Evolutionary conservation across 2,329 filamentous ascomycete genomes (phyloP), one percentile per base, ranked within the genome.

Genomic region (Endocalyx cinctus): DNA sequence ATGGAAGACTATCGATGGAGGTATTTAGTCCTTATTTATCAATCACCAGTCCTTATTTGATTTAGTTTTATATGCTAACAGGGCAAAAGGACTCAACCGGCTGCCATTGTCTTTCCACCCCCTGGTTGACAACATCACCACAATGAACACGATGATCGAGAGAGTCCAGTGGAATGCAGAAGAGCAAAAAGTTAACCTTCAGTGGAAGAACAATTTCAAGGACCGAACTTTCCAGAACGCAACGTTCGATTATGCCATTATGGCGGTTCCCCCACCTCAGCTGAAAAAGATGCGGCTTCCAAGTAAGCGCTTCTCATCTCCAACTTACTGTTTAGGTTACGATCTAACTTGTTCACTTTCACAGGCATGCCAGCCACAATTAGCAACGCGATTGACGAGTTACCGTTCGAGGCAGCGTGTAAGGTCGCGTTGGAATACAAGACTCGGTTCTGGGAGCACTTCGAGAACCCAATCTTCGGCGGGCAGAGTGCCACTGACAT

Each of bases 381-480:
- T 33, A 51, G 47, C 34, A 63, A 67, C 40, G 70, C 70, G 10
- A 73, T 75, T 48, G 43, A 50, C n/a, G 60, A 63, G 19, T 43
- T 74, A 31, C 54, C 55, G 12, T 74, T 74, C 55, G 48, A 39
- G 2, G 47, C 55, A 0, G 64, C 68, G 27, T 77, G 72, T 63
- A 75, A 75, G 52, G 70, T 86, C 0, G 75, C 80, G 0, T 69
- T 86, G 3, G 79, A 82, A 54, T 87, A 82, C 62, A 64, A 72
- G 37, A 77, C 80, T 0, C 76, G 82, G 2, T 77, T 75, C 61
- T 76, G 70, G 72, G 70, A 75, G 48, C 63, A 68, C 37, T 59
- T 58, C 30, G 52, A 59, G 18, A 63, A 63, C 29, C 69, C 70
- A 5, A 85, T 86, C 52, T 66, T 74, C 38, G 82, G 82, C 10